These are phyloP conservation scores for Pleurozium schreberi DNA, from an alignment of 225 moss, liverwort and hornwort species.

Conservation along the genomic window DNA sequence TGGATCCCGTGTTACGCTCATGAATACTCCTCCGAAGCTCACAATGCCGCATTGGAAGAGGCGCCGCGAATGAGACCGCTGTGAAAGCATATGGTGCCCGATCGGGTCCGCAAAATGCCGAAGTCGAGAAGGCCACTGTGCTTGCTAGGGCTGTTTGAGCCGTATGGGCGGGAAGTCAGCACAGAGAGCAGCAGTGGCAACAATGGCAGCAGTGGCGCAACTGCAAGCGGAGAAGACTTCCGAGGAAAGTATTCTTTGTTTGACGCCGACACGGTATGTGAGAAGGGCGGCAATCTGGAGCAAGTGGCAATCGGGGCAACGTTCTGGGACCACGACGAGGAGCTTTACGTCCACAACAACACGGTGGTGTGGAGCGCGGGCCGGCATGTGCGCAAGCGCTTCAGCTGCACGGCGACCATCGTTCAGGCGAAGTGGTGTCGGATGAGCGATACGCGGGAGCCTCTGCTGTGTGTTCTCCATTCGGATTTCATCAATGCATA, in stretches of 20 bases:
- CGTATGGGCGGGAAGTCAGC: conserved; percentile 43
- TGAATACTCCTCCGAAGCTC: not conserved
- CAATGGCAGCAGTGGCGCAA: too few species aligned
- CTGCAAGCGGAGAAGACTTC: not conserved
- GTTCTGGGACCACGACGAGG: conserved; percentile 83
- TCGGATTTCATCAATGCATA: conserved; percentile 77
- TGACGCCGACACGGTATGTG: conserved; percentile 52
- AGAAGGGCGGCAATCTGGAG: conserved; percentile 52
- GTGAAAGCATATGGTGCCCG: not conserved
- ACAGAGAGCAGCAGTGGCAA: not conserved
- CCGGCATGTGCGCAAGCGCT: conserved; percentile 78
- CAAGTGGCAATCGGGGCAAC: conserved; percentile 45
- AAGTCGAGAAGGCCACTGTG: conserved; percentile 61
- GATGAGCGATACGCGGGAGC: conserved; percentile 69
- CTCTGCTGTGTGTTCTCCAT: conserved; percentile 85
- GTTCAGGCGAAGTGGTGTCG: conserved; percentile 97
- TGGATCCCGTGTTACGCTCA: not conserved
- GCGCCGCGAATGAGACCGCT: not conserved
- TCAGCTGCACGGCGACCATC: conserved; percentile 53
- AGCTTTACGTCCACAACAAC: conserved; percentile 69
- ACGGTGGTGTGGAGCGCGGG: conserved; percentile 95
- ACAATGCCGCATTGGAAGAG: not conserved
- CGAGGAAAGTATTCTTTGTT: conserved; percentile 43
- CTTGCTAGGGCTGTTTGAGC: conserved; percentile 61
- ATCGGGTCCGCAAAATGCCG: conserved; percentile 34